Evolutionary conservation across 108 stramenopile genomes (phyloP).

Genomic region (Fistulifera pelliculosa): DNA sequence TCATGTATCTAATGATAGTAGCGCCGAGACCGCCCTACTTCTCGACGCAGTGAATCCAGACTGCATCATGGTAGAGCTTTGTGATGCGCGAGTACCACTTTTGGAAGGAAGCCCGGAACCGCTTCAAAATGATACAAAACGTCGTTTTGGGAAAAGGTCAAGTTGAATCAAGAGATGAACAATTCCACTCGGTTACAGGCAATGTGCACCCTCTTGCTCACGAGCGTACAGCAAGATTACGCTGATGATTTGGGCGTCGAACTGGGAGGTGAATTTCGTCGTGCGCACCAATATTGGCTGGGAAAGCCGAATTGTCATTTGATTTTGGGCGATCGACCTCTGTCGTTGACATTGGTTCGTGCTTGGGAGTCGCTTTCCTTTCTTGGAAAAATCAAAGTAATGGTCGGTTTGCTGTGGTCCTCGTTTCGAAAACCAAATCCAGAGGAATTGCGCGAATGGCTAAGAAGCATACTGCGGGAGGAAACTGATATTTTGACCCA

Average conservation of each 20-base stretch:
- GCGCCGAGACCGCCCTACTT: slow-evolving; percentile 48
- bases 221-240: slow-evolving; percentile 70
- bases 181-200: slow-evolving; percentile 18
- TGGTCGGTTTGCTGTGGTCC: slow-evolving; percentile 53
- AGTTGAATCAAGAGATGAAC: slow-evolving; percentile 9
- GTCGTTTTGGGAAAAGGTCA: slow-evolving; percentile 14
- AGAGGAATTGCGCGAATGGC: slow-evolving; percentile 72
- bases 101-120: slow-evolving; percentile 16
- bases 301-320: slow-evolving; percentile 16
- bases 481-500: slow-evolving; percentile 69
- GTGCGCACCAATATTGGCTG: slow-evolving; percentile 49
- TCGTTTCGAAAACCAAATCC: slow-evolving; percentile 56
- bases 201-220: slow-evolving; percentile 31
- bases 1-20: slow-evolving; percentile 71
- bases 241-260: slow-evolving; percentile 71
- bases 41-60: slow-evolving; percentile 57
- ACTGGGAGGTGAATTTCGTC: slow-evolving; percentile 72
- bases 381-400: slow-evolving; percentile 61
- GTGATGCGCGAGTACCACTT: slow-evolving; percentile 61
- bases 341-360: slow-evolving; percentile 51
- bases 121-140: slow-evolving; percentile 7
- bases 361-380: slow-evolving; percentile 70
- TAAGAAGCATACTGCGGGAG: slow-evolving; percentile 53
- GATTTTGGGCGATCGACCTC: slow-evolving; percentile 75
- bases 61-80: slow-evolving; percentile 71